Percentiles rank a stretch among this genome's conserved stretches.
Evolutionary conservation across 192 early-diverging fungal genomes (phyloP).

Genomic region (Lobosporangium transversale): DNA sequence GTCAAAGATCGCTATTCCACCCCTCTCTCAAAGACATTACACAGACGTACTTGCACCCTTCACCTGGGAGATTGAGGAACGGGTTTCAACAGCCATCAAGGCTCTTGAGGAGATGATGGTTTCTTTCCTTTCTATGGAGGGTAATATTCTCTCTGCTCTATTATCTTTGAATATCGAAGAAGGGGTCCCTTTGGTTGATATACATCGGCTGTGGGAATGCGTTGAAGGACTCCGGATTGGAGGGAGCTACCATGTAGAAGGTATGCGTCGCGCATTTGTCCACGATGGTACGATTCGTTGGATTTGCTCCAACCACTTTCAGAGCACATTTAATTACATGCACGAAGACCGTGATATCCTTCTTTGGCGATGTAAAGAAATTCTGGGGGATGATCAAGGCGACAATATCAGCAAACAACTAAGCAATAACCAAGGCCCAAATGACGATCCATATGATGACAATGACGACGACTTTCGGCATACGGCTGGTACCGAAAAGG

Average conservation of each 20-base stretch:
- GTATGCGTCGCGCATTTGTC: constrained; percentile 16
- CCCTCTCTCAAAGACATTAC: constrained; percentile 14
- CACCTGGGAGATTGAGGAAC: constrained; percentile 36
- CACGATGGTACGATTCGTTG: constrained; percentile 23
- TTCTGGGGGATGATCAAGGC: constrained; percentile 17
- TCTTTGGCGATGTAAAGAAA: constrained; percentile 8
- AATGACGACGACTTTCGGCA: neutral
- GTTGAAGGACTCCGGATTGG: constrained; percentile 16
- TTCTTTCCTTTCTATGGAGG: no score
- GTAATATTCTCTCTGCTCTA: no score
- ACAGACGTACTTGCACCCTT: constrained; percentile 29
- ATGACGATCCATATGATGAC: no score
- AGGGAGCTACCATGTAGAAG: neutral
- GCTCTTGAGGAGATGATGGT: neutral
- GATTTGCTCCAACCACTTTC: constrained; percentile 21
- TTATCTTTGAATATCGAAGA: no score
- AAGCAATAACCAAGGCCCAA: no score
- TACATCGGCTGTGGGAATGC: constrained; percentile 26
- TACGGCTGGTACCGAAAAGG: neutral
- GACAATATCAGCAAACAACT: neutral
- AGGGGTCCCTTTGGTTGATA: constrained; percentile 1
- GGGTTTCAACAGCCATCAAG: constrained; percentile 24
- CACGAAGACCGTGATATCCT: constrained; percentile 8
- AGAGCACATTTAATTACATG: constrained; percentile 9
- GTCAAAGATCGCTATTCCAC: constrained; percentile 9